These are phyloP conservation scores for Fallopia convolvulus DNA, from an alignment of 148 eudicot species.

Conservation along the genomic window DNA sequence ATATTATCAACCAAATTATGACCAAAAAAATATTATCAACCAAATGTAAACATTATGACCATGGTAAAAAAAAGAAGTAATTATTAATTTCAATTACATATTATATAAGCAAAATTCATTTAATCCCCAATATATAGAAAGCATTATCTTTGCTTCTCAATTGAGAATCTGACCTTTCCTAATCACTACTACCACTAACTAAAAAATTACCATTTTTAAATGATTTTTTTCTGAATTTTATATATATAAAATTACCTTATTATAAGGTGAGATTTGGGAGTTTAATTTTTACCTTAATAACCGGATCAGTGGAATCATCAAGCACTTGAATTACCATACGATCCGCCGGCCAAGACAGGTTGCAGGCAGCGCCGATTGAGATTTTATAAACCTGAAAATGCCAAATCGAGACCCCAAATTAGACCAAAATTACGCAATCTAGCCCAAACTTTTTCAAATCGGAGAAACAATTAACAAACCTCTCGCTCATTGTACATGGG, in stretches of 20 bases:
- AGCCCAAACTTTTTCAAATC: not conserved
- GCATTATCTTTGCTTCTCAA: not conserved
- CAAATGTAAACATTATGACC: not conserved
- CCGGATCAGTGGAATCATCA: constrained; percentile 85
- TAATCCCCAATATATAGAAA: no score
- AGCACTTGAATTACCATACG: constrained; percentile 86
- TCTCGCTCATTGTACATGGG: constrained; percentile 20
- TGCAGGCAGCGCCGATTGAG: constrained; percentile 96
- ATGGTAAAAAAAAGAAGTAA: not conserved
- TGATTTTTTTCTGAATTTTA: no score
- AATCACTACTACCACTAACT: not conserved
- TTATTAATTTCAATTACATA: not conserved
- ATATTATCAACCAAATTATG: no score
- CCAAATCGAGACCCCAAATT: not conserved
- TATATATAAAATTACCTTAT: no score
- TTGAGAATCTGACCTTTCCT: not conserved
- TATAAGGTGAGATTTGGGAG: not conserved
- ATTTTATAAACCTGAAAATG: constrained; percentile 68
- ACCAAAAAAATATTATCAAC: no score
- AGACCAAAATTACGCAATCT: not conserved
- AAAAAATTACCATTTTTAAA: not conserved
- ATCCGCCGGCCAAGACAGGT: constrained; percentile 89
- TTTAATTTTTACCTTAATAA: constrained; percentile 46
- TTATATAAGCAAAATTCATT: no score
- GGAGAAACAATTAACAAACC: not conserved